These are phyloP conservation scores for Tolypocladium album DNA, from an alignment of 2,329 filamentous ascomycete species.

Conservation along the genomic window DNA sequence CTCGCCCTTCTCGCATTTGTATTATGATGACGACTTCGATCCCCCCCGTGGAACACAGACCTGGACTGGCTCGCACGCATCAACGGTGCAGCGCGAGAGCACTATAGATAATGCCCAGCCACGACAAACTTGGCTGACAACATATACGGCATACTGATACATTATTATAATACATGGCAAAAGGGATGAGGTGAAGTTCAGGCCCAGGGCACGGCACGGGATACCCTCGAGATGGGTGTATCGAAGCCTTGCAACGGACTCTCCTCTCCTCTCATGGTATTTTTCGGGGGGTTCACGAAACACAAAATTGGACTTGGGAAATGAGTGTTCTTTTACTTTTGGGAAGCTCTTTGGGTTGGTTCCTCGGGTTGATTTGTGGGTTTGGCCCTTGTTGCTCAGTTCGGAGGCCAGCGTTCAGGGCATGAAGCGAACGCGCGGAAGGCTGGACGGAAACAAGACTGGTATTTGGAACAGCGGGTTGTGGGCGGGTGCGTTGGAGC, in stretches of 20 bases:
- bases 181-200: not conserved
- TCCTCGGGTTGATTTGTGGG: not conserved
- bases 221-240: not conserved
- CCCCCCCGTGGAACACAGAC: not conserved
- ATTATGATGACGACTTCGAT: conserved; percentile 1
- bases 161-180: conserved; percentile 8
- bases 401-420: not conserved
- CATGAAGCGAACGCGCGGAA: not conserved
- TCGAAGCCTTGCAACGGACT: not conserved
- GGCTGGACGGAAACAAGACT: not conserved
- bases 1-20: not conserved
- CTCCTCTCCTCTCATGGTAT: not conserved
- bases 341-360: not conserved
- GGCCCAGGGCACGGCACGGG: not conserved
- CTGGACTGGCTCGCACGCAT: not conserved
- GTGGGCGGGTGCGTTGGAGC: not conserved
- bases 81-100: not conserved
- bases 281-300: not conserved
- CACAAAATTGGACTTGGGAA: not conserved
- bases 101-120: conserved; percentile 4
- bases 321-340: not conserved
- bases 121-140: conserved; percentile 5
- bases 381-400: not conserved
- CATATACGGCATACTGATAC: conserved; percentile 10
- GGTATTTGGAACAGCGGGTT: not conserved